These are phyloP conservation scores for Cutaneotrichosporon cyanovorans DNA, from an alignment of 1,284 basidiomycete species.

Conservation along the genomic window DNA sequence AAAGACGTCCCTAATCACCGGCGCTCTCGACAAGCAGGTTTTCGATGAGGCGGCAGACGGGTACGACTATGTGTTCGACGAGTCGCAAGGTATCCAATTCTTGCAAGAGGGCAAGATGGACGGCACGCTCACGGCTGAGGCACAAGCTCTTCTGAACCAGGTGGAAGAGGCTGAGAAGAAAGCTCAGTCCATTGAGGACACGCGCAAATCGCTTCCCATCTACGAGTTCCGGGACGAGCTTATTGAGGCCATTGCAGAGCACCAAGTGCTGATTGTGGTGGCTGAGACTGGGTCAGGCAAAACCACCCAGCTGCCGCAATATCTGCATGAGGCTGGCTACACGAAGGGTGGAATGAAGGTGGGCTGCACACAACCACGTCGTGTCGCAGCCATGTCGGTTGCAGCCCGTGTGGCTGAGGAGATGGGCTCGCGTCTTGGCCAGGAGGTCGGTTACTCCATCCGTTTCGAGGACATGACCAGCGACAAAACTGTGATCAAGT, in stretches of 20 bases:
- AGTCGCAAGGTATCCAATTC: conserved; percentile 92
- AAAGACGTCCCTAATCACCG: conserved; percentile 78
- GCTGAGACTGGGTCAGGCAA: conserved; percentile 96
- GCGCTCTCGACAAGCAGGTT: conserved; percentile 79
- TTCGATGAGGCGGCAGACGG: conserved; percentile 51
- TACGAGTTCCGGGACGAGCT: conserved; percentile 78
- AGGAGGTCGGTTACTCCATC: conserved; percentile 97
- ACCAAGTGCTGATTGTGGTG: conserved; percentile 87
- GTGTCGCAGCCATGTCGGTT: conserved; percentile 98
- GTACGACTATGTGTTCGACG: conserved; percentile 98
- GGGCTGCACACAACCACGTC: conserved; percentile 95
- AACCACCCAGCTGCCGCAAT: conserved; percentile 96
- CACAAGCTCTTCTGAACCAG: conserved; percentile 74
- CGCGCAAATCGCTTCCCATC: conserved; percentile 83
- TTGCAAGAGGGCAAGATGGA: conserved; percentile 74
- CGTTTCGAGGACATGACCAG: conserved; percentile 99
- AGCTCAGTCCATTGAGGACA: conserved; percentile 80
- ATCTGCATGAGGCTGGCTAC: conserved; percentile 94
- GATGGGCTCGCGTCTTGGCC: conserved; percentile 91
- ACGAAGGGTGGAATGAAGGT: conserved; percentile 80
- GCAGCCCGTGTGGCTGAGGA: conserved; percentile 98
- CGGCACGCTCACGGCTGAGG: conserved; percentile 75
- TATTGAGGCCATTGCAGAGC: conserved; percentile 77
- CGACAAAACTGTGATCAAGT: conserved; percentile 94
- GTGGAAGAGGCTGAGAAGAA: conserved; percentile 87